phyloP scores from a whole-genome alignment of 2,329 filamentous ascomycete genomes.

The Ascochyta clinopodiicola region DNA sequence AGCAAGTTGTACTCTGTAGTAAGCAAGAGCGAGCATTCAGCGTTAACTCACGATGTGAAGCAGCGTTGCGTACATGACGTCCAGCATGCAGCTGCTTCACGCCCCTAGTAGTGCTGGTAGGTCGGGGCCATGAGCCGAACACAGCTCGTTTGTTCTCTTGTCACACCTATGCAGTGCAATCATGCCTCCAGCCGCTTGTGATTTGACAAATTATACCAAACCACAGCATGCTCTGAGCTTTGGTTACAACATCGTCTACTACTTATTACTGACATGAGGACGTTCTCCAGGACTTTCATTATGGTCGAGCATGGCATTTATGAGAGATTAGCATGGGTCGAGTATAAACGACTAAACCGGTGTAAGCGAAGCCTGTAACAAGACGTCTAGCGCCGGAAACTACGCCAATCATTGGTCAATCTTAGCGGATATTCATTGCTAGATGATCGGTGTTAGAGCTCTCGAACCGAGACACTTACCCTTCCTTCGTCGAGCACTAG shows the following conservation, averaged over 20 bases:
- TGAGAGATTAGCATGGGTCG: neutral
- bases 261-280: neutral
- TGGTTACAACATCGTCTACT: neutral
- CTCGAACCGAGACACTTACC: neutral
- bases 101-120: neutral
- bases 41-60: neutral
- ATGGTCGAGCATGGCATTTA: neutral
- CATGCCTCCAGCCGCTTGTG: conserved; percentile 6
- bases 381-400: conserved; percentile 11
- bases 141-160: neutral
- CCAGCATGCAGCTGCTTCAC: neutral
- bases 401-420: neutral
- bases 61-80: neutral
- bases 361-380: conserved; percentile 7
- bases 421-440: neutral
- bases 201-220: conserved; percentile 1
- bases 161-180: conserved; percentile 9
- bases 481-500: neutral
- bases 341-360: conserved; percentile 1
- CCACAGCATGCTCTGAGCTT: neutral
- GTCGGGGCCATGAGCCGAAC: conserved; percentile 12
- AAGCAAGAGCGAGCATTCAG: neutral
- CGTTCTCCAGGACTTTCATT: neutral
- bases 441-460: neutral
- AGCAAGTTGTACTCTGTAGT: neutral